Evolutionary conservation across 2,329 filamentous ascomycete species (phyloP), one percentile per base, ranked within the genome.

Genomic region (Metarhizium album): DNA sequence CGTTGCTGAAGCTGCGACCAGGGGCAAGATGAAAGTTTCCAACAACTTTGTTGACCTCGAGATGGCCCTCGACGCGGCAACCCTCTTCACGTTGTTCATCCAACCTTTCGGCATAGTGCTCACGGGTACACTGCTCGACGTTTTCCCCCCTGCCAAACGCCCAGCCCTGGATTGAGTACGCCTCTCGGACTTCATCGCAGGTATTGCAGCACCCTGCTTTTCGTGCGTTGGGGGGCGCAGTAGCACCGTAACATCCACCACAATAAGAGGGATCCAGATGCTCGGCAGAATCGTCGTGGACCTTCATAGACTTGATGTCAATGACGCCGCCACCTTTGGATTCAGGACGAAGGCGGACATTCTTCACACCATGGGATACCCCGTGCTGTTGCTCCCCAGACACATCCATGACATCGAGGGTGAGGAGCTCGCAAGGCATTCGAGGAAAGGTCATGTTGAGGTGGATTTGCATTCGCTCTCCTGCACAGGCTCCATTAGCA

Each of bases 11-110:
- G 67, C 86, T 91, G 70, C 91, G 88, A 60, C 93, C 93, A 1
- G 93, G 93, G 1, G 94, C 93, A 60, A 98, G 86, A 70, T 98
- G 93, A 78, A 98, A 98, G 74, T 98, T 98, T 51, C 93, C 93
- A 50, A 98, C 80, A 24, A 98, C 93, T 73, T 98, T 98, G 78
- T 98, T 98, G 58, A 98, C 94, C 46, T 88, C 87, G 59, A 98
- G 80, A 38, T 82, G 82, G 53, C 93, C 93, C 67, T 96, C 90
- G 57, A 98, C 86, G 47, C 93, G 87, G 71, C 93, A 98, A 53
- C 93, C 93, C 71, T 98, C 94, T 48, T 83, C 80, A 51, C 90
- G 82, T 72, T 97, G 91, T 55, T 82, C 83, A 64, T 95, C 88
- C 53, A 98, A 76, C 60, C 84, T 86, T 69, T 96, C 87, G 54